Percentiles rank a stretch among this genome's conserved stretches.
phyloP scores from a whole-genome alignment of 768 basidiomycete species.

The Calocybe gangraenosa region DNA sequence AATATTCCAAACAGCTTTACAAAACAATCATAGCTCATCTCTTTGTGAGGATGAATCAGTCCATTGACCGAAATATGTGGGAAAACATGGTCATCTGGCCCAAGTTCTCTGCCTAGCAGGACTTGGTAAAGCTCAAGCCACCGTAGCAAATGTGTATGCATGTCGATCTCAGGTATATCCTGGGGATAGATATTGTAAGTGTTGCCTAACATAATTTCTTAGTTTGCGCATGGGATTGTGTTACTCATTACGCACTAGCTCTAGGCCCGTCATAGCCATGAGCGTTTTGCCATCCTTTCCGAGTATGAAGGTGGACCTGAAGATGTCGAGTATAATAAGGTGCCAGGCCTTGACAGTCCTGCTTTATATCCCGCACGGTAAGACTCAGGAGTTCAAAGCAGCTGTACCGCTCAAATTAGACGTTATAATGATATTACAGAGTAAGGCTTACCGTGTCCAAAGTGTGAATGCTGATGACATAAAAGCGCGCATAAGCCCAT shows the following conservation, averaged over 20 bases:
- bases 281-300: no score
- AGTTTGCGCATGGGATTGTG: no score
- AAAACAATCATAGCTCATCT: not conserved
- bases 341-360: no score
- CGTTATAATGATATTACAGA: no score
- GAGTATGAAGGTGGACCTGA: no score
- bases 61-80: not conserved
- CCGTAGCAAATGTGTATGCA: not conserved
- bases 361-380: no score
- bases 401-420: no score
- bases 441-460: constrained; percentile 3
- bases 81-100: not conserved
- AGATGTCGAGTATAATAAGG: no score
- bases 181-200: not conserved
- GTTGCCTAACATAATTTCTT: no score
- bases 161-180: not conserved
- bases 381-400: no score
- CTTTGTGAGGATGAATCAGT: not conserved
- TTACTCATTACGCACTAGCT: no score
- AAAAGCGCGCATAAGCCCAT: not conserved
- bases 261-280: no score
- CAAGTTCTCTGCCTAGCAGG: not conserved
- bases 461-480: not conserved
- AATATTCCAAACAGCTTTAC: not conserved
- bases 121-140: not conserved